These are phyloP conservation scores for Xylaria flabelliformis DNA, from an alignment of 495 filamentous ascomycete species.

Conservation along the genomic window DNA sequence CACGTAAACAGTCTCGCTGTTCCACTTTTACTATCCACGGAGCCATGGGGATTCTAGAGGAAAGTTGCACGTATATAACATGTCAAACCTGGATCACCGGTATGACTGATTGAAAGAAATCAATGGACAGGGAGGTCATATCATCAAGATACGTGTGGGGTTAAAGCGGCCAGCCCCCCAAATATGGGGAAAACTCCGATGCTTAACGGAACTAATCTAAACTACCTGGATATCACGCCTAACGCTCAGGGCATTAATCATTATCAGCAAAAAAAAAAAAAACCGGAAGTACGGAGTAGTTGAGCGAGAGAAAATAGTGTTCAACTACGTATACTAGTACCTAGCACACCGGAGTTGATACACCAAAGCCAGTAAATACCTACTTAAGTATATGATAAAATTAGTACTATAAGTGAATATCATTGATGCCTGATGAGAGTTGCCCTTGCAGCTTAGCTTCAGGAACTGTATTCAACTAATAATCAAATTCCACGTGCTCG, in stretches of 20 bases:
- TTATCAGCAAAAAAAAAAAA: neutral
- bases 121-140: neutral
- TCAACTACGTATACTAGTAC: neutral
- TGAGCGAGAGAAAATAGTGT: neutral
- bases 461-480: neutral
- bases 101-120: neutral
- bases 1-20: too few species aligned
- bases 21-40: too few species aligned
- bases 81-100: neutral
- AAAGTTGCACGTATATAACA: neutral
- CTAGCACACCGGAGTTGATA: neutral
- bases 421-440: neutral
- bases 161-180: neutral
- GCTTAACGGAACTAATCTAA: neutral
- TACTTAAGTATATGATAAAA: neutral
- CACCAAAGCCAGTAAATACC: neutral
- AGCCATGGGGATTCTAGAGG: too few species aligned
- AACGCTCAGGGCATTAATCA: neutral
- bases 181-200: neutral
- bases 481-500: neutral
- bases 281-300: neutral
- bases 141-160: too few species aligned
- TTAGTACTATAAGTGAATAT: neutral
- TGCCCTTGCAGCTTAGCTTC: neutral
- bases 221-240: neutral